Evolutionary conservation across 2,329 filamentous ascomycete genomes (phyloP).

Genomic region (Pseudonectria buxi): DNA sequence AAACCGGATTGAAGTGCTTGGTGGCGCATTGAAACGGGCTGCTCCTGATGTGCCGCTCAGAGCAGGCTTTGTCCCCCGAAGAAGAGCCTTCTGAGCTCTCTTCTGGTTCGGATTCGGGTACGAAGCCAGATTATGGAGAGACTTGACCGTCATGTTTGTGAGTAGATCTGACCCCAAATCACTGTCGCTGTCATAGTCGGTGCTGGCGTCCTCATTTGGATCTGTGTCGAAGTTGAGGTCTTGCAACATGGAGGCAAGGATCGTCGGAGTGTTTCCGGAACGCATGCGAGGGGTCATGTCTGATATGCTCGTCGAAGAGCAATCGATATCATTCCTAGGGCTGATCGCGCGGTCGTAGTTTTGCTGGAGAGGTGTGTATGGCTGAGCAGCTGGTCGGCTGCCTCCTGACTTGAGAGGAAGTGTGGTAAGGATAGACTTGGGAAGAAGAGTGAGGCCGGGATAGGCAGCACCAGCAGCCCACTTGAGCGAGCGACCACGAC

Average conservation of each 20-base stretch:
- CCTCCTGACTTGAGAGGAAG: constrained; percentile 25
- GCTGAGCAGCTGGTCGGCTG: constrained; percentile 19
- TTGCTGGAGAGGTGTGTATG: constrained; percentile 48
- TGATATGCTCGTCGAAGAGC: constrained; percentile 20
- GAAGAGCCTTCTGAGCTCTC: constrained; percentile 41
- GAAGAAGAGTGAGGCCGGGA: constrained; percentile 29
- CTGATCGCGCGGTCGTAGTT: constrained; percentile 47
- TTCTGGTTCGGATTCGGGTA: constrained; percentile 50
- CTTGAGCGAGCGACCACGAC: constrained; percentile 42
- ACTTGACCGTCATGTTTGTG: constrained; percentile 38
- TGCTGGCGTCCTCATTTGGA: constrained; percentile 17
- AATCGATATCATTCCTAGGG: constrained; percentile 25
- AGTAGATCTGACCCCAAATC: constrained; percentile 25
- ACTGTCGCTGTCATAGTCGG: constrained; percentile 24
- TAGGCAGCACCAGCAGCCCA: constrained; percentile 26
- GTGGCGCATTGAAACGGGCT: constrained; percentile 7
- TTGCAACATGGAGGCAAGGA: constrained; percentile 12
- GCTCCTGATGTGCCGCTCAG: constrained; percentile 8
- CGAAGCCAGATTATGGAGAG: constrained; percentile 46
- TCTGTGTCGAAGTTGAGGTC: constrained; percentile 11
- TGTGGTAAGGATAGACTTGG: constrained; percentile 29
- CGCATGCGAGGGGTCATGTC: constrained; percentile 19
- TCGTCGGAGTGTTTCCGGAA: constrained; percentile 19
- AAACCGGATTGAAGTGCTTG: constrained; percentile 4
- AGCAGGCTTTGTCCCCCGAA: constrained; percentile 23